A percentile compares a stretch with the other conserved stretches of the same genome.
These are phyloP conservation scores for Gonium pectorale DNA, from an alignment of 139 green algal species.

Conservation along the genomic window DNA sequence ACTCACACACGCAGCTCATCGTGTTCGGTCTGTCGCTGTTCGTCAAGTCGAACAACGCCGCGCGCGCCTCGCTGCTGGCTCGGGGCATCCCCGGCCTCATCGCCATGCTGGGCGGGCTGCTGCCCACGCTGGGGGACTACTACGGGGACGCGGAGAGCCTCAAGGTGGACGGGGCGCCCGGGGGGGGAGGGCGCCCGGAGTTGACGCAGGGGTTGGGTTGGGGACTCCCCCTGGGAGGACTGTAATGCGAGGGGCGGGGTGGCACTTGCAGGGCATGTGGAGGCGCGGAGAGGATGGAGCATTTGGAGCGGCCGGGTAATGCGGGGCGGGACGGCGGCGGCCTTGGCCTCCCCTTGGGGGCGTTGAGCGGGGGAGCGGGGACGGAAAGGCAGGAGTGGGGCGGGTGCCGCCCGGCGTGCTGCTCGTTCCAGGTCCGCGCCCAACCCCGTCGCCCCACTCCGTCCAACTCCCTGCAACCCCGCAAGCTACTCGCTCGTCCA, in stretches of 20 bases:
- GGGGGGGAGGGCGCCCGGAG: no score
- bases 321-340: no score
- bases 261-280: no score
- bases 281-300: neutral
- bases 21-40: conserved; percentile 93
- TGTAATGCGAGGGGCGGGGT: neutral
- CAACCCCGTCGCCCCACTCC: no score
- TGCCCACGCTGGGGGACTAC: conserved; percentile 46
- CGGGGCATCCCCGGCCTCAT: conserved; percentile 74
- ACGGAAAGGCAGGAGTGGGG: no score
- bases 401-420: no score
- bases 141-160: conserved; percentile 46
- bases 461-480: no score
- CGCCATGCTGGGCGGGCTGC: conserved; percentile 72
- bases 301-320: no score
- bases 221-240: neutral
- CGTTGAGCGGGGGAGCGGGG: no score
- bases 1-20: conserved; percentile 68
- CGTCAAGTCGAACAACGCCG: conserved; percentile 73
- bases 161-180: neutral
- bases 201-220: neutral
- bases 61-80: conserved; percentile 77
- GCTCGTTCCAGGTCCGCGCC: no score
- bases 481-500: neutral
- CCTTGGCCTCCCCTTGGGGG: neutral